These are phyloP conservation scores for Chlorella sp. DNA, from an alignment of 139 green algal genomes.

Conservation along the genomic window DNA sequence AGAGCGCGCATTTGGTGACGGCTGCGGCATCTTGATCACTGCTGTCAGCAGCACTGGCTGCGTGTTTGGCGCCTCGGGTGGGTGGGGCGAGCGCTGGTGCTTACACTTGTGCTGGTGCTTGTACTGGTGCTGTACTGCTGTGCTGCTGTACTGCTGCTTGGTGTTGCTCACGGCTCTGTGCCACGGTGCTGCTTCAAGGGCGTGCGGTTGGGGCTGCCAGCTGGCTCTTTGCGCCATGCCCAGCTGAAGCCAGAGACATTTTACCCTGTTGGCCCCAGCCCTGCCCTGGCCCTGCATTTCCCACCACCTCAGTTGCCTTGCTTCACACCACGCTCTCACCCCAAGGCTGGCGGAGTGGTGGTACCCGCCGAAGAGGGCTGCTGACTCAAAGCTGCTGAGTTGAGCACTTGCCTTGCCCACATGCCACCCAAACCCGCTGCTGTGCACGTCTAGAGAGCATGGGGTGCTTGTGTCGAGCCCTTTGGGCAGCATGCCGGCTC, in stretches of 20 bases:
- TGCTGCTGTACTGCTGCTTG: too few relatives aligned
- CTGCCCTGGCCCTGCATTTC: not conserved
- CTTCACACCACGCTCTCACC: too few relatives aligned
- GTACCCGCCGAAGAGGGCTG: too few relatives aligned
- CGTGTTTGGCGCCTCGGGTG: constrained; percentile 56
- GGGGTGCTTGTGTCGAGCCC: too few relatives aligned
- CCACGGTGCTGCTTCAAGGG: too few relatives aligned
- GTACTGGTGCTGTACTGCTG: too few relatives aligned
- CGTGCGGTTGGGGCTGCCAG: too few relatives aligned
- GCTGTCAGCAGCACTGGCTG: constrained; percentile 62
- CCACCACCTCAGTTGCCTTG: not conserved
- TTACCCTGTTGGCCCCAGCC: not conserved
- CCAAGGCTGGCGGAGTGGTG: too few relatives aligned
- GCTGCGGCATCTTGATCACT: constrained; percentile 66
- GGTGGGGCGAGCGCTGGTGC: not conserved
- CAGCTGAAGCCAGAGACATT: not conserved
- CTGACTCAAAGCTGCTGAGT: not conserved
- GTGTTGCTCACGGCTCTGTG: too few relatives aligned
- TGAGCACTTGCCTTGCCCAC: not conserved
- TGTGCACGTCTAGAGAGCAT: constrained; percentile 41
- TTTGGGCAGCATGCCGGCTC: too few relatives aligned
- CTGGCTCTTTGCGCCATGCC: not conserved
- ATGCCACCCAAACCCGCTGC: not conserved
- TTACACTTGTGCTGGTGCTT: too few relatives aligned
- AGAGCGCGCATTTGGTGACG: constrained; percentile 56